A percentile compares a stretch with the other conserved stretches of the same genome.
Evolutionary conservation across 2,329 filamentous ascomycete genomes (phyloP).

Genomic region (Gyromitra esculenta): DNA sequence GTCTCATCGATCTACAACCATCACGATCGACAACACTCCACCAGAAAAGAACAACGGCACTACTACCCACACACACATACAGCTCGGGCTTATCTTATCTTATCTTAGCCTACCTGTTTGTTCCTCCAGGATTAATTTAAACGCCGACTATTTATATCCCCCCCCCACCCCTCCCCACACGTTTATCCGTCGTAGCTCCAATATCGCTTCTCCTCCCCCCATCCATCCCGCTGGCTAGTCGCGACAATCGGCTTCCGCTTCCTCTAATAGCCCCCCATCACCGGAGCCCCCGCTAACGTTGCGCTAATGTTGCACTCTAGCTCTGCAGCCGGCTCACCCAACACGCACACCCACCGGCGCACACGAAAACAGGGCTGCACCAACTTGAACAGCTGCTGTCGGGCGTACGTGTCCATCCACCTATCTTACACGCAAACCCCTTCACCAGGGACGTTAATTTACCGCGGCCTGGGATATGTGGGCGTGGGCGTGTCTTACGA

Average conservation of each 20-base stretch:
- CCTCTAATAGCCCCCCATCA: not conserved
- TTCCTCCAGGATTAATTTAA: not conserved
- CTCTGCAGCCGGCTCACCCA: not conserved
- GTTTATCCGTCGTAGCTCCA: not conserved
- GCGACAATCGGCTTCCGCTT: constrained; percentile 1
- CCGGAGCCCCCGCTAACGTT: not conserved
- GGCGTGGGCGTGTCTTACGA: not conserved
- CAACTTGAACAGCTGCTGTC: not conserved
- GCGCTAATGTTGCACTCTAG: not conserved
- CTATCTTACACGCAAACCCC: not conserved
- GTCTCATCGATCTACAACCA: too few species aligned
- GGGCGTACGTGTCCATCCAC: not conserved
- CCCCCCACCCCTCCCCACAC: not conserved
- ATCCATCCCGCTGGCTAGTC: not conserved
- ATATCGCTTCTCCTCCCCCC: not conserved
- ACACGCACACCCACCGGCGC: not conserved
- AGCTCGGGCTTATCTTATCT: not conserved
- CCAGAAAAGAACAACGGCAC: not conserved
- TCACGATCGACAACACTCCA: too few species aligned
- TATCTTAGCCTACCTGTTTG: too few species aligned
- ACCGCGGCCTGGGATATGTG: too few species aligned
- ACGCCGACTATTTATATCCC: constrained; percentile 13
- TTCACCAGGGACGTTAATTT: too few species aligned
- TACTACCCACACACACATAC: too few species aligned
- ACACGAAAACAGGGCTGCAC: not conserved